Base-by-base conservation (phyloP, 2,329 filamentous ascomycete genomes). In the Alternaria rosae region DNA sequence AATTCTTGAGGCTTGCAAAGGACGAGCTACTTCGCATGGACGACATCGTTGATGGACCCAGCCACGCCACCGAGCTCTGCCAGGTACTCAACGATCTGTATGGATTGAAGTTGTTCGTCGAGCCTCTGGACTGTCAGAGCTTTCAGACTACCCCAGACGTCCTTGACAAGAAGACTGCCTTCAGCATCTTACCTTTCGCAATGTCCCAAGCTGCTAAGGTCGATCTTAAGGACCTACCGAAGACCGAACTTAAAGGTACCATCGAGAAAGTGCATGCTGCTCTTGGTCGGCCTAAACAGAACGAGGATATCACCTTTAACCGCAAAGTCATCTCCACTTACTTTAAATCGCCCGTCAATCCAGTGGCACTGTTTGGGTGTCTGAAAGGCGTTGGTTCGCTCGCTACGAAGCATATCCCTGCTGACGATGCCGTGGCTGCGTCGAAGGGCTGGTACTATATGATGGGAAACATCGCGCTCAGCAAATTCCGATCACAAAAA, bases 251-350 rank as follows among this genome's bases (percentile, higher is more conserved):
- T 56, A 96, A 94, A 76, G 88, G 86, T 15, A 93, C 93, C 0
- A 95, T 99, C 61, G 95, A 99, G 61, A 93, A 94, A 69, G 92
- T 99, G 80, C 94, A 98, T 76, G 89, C 92, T 68, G 90, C 92
- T 6, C 90, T 98, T 56, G 93, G 92, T 1, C 80, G 83, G 17
- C 88, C 91, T 26, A 97, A 94, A 77, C 88, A 90, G 12, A 91
- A 90, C 2, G 88, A 92, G 6, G 89, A 93, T 64, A 90, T 97
- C 79, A 86, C 90, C n/a, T 91, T 95, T 77, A 99, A 99, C 78
- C 86, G 92, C 58, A 90, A 93, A 56, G 89, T 97, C 66, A 90
- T 95, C 58, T 91, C 89, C 5, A 87, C 92, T 26, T 95, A 92
- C 72, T 83, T 98, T 52, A 94, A 92, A 75, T 91, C 90, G 25